Evolutionary conservation across 2,329 filamentous ascomycete genomes (phyloP), one percentile per base, ranked within the genome.

Genomic region (Pleomassaria siparia): DNA sequence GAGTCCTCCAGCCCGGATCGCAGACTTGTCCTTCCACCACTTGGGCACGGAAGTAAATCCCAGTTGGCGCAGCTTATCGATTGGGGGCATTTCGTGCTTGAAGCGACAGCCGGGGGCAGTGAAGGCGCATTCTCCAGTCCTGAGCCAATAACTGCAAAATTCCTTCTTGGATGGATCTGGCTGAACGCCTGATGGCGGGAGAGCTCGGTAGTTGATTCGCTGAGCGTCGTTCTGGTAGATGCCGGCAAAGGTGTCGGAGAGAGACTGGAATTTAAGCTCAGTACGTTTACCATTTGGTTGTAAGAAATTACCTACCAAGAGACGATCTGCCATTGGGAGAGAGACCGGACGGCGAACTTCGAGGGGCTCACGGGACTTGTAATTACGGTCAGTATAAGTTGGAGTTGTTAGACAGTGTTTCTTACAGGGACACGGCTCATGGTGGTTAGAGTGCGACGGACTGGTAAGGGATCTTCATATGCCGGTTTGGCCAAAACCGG

Each of bases 91-190:
- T 67, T 94, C 88, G 67, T 96, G 91, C 73, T 91, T 92, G 76
- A 85, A 96, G 55, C 86, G 84, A 74, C 91, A 96, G 0, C 91
- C 91, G 63, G 91, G 86, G 67, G 95, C 89, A 3, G 81, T 85
- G 68, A 89, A 96, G 52, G 87, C 87, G 67, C 91, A 96, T 35
- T 88, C 83, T 16, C 90, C 91, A 49, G 88, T 86, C 59, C 89
- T 85, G 45, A 96, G 86, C 91, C 91, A 96, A 70, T 92, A 89
- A 49, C 90, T 89, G 72, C 91, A 96, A 70, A 87, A 95, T 20
- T 87, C 75, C 67, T 95, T 95, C 60, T 80, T 82, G 5, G 71
- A 69, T 4, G 62, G 63, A 10, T 75, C 69, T 15, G 72, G 71
- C 15, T 67, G 54, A n/a, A 63, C 56, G 18, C 72, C 70, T 0